Conservation (phyloP, 2,329 filamentous ascomycete species). For the Aspergillus niger region DNA sequence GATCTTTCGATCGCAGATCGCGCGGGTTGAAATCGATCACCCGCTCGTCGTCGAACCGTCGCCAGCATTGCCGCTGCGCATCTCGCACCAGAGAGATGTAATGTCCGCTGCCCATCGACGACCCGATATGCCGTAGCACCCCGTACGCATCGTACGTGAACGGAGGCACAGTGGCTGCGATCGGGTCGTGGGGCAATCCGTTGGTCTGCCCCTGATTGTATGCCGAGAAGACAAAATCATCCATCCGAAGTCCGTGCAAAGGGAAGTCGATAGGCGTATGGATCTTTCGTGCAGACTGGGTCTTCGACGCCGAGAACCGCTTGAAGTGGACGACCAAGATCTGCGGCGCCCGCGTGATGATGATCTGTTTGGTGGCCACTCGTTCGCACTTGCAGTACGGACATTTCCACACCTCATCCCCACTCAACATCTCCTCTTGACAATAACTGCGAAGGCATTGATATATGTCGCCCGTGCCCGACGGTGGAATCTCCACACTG, state of each 20-base stretch:
- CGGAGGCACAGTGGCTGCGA: constrained; percentile 53
- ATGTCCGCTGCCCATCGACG: constrained; percentile 70
- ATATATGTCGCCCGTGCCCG: constrained; percentile 61
- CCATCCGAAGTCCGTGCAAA: constrained; percentile 67
- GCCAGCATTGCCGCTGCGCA: constrained; percentile 59
- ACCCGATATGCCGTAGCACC: constrained; percentile 75
- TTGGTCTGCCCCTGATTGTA: constrained; percentile 31
- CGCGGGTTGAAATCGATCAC: constrained; percentile 60
- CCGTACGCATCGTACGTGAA: constrained; percentile 85
- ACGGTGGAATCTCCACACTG: constrained; percentile 68
- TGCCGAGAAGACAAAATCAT: constrained; percentile 59
- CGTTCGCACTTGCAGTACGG: constrained; percentile 70
- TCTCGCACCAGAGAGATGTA: constrained; percentile 74
- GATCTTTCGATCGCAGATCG: constrained; percentile 49
- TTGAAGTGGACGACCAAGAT: constrained; percentile 78
- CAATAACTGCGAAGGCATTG: constrained; percentile 72
- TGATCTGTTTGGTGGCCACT: constrained; percentile 69
- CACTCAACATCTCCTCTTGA: constrained; percentile 65
- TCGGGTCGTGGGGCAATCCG: constrained; percentile 61
- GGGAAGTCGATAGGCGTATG: constrained; percentile 75
- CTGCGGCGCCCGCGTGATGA: constrained; percentile 75
- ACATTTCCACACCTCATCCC: constrained; percentile 71
- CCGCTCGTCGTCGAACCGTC: constrained; percentile 61
- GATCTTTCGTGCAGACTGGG: constrained; percentile 65
- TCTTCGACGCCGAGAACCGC: constrained; percentile 63